phyloP scores from a whole-genome alignment of 805 yeast genomes.

The Candida taoyuanica region DNA sequence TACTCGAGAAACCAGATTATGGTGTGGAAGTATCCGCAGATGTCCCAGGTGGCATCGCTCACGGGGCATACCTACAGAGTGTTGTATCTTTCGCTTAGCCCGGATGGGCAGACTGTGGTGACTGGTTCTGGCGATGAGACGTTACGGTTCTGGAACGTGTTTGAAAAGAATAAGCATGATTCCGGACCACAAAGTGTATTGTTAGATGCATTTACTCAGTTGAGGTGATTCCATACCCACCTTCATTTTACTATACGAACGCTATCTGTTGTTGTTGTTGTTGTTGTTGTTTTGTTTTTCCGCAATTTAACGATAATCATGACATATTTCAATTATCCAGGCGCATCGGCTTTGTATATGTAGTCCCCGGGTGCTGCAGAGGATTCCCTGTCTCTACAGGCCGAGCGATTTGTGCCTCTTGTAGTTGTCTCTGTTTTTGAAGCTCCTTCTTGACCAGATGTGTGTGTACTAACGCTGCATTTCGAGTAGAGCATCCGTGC shows the following conservation, averaged over 20 bases:
- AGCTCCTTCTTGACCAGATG: constrained; percentile 18
- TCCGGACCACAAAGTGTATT: constrained; percentile 58
- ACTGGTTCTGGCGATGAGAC: constrained; percentile 99
- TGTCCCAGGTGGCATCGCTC: constrained; percentile 89
- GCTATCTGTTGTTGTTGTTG: no score
- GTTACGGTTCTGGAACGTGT: constrained; percentile 89
- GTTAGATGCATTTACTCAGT: constrained; percentile 69
- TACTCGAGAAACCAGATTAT: constrained; percentile 85
- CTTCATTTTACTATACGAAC: neutral
- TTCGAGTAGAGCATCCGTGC: constrained; percentile 82
- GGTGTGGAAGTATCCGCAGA: constrained; percentile 87
- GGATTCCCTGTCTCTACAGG: neutral
- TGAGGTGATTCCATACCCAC: no score
- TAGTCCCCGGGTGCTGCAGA: neutral
- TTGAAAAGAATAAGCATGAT: constrained; percentile 66
- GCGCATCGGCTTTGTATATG: neutral
- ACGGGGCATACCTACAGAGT: constrained; percentile 95
- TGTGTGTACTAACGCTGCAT: constrained; percentile 73
- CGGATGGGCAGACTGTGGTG: constrained; percentile 94
- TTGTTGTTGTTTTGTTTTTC: no score
- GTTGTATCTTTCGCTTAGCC: constrained; percentile 80
- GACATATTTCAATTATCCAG: neutral
- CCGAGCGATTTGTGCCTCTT: constrained; percentile 1
- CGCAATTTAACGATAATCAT: no score
- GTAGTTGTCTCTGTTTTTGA: constrained; percentile 6